Percentiles rank a stretch among this genome's conserved stretches.
Evolutionary conservation across 805 yeast genomes (phyloP).

Genomic region (Teunomyces aglyptinius): DNA sequence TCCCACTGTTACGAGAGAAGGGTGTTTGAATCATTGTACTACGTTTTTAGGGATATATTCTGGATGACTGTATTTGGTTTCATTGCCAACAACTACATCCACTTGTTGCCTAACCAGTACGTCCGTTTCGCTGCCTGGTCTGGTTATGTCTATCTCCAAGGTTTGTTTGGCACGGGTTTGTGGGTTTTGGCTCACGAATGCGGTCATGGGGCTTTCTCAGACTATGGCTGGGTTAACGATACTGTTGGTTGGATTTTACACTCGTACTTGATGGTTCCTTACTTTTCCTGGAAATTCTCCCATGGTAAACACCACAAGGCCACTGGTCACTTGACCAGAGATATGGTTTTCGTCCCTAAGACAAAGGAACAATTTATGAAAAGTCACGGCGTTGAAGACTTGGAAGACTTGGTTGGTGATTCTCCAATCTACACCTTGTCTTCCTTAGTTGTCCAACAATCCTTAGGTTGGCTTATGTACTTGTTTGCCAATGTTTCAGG

Average conservation of each 20-base stretch:
- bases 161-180: conserved; percentile 55
- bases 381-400: conserved; percentile 27
- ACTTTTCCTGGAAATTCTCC: conserved; percentile 60
- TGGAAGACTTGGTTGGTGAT: conserved; percentile 52
- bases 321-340: conserved; percentile 58
- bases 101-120: conserved; percentile 15
- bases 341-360: conserved; percentile 59
- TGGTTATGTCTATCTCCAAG: conserved; percentile 37
- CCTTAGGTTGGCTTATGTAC: conserved; percentile 54
- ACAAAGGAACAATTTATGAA: conserved; percentile 47
- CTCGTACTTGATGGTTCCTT: conserved; percentile 56
- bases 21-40: conserved; percentile 46
- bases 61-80: conserved; percentile 44
- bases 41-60: conserved; percentile 52
- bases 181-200: conserved; percentile 68
- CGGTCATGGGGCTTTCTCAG: conserved; percentile 63
- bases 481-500: conserved; percentile 52
- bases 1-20: conserved; percentile 59
- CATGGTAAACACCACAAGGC: conserved; percentile 65
- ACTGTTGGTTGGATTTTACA: conserved; percentile 60
- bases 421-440: conserved; percentile 49
- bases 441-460: conserved; percentile 50
- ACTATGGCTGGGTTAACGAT: conserved; percentile 52
- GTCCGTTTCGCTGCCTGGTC: conserved; percentile 44
- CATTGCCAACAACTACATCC: conserved; percentile 43